Conservation (phyloP, 441 rosid genomes). For the Adansonia rubrostipa region DNA sequence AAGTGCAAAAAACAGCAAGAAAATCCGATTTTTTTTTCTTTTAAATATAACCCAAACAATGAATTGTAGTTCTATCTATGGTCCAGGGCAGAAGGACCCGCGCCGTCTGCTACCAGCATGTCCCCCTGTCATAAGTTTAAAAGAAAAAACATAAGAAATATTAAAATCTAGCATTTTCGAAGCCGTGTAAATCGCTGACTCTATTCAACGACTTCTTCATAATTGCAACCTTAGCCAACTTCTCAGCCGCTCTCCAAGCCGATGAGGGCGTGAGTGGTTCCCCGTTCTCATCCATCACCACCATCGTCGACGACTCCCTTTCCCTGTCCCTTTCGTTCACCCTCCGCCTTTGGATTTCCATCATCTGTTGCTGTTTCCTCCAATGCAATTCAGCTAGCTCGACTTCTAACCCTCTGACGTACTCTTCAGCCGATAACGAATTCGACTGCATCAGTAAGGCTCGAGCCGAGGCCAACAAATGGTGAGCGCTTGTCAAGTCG, state of each 20-base stretch:
- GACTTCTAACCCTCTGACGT: constrained; percentile 42
- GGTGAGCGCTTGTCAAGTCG: constrained; percentile 60
- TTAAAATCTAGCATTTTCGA: constrained; percentile 72
- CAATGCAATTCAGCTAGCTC: constrained; percentile 62
- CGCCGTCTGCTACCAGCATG: constrained; percentile 39
- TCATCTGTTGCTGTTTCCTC: constrained; percentile 45
- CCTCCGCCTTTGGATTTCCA: constrained; percentile 53
- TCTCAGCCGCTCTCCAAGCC: constrained; percentile 77
- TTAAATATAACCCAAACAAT: no score
- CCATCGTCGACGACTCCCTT: constrained; percentile 28
- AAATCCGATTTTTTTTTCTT: no score
- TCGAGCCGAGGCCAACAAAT: constrained; percentile 57
- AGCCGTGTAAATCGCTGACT: constrained; percentile 72
- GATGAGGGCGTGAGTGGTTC: constrained; percentile 66
- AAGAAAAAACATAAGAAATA: background rate
- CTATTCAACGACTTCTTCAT: constrained; percentile 56
- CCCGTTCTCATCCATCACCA: constrained; percentile 58
- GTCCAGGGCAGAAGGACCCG: constrained; percentile 29
- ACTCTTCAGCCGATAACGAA: constrained; percentile 40
- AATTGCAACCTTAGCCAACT: constrained; percentile 59
- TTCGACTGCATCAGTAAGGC: constrained; percentile 52
- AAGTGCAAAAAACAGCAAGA: background rate
- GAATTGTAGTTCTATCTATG: background rate
- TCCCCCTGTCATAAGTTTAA: constrained; percentile 25
- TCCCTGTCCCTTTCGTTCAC: constrained; percentile 51